These are phyloP conservation scores for Trypanosoma caninum DNA, from an alignment of 208 protist genomes.

Conservation along the genomic window DNA sequence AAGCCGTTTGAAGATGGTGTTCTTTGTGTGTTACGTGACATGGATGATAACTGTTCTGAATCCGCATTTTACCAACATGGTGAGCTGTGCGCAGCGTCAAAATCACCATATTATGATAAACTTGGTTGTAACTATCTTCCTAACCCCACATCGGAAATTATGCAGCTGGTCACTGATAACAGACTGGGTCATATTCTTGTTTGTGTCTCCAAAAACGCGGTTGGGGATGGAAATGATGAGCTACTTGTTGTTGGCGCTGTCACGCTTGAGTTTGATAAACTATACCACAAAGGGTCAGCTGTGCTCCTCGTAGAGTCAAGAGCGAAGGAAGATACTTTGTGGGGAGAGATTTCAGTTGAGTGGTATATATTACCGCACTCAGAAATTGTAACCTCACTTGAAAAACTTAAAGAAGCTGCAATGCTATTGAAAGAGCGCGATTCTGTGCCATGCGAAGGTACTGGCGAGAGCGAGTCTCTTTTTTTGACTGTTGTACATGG, in stretches of 20 bases:
- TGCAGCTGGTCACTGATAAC: slow-evolving; percentile 85
- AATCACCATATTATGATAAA: slow-evolving; percentile 75
- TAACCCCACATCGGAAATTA: slow-evolving; percentile 68
- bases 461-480: slow-evolving; percentile 47
- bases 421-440: slow-evolving; percentile 18
- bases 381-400: slow-evolving; percentile 36
- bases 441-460: neutral
- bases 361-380: slow-evolving; percentile 34
- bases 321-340: slow-evolving; percentile 81
- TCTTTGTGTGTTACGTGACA: slow-evolving; percentile 84
- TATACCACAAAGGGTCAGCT: slow-evolving; percentile 73
- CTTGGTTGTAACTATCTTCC: slow-evolving; percentile 85
- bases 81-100: slow-evolving; percentile 33
- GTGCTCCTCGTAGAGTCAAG: slow-evolving; percentile 88
- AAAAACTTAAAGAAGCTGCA: slow-evolving; percentile 25
- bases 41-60: slow-evolving; percentile 87
- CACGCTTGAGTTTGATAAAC: slow-evolving; percentile 78
- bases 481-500: slow-evolving; percentile 80
- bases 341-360: slow-evolving; percentile 85
- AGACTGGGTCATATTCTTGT: slow-evolving; percentile 87
- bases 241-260: slow-evolving; percentile 86
- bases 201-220: slow-evolving; percentile 74
- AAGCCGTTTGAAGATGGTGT: slow-evolving; percentile 66
- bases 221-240: slow-evolving; percentile 58
- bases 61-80: slow-evolving; percentile 59